A percentile compares a stretch with the other conserved stretches of the same genome.
phyloP scores from a whole-genome alignment of 805 yeast species.

The Candida coquimbonensis region DNA sequence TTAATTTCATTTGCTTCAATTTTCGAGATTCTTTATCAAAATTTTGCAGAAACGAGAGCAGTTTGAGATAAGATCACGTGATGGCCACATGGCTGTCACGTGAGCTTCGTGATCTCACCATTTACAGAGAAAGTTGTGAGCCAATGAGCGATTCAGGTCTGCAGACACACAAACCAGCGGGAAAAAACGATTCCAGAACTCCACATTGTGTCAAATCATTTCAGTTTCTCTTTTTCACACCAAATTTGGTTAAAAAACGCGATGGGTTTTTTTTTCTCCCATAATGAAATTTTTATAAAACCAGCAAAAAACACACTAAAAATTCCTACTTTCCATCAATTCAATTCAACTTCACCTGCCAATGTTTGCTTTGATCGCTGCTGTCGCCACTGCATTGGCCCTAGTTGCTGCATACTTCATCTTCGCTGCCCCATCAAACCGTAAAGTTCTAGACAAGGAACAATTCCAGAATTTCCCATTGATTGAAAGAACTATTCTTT shows the following conservation, averaged over 20 bases:
- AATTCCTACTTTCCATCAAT: too few relatives aligned
- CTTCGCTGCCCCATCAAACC: conserved; percentile 2
- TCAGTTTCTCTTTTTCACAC: too few relatives aligned
- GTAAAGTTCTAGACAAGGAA: conserved; percentile 50
- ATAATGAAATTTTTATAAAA: too few relatives aligned
- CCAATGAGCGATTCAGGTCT: too few relatives aligned
- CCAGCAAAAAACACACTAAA: too few relatives aligned
- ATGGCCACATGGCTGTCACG: neutral
- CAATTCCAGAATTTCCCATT: conserved; percentile 74
- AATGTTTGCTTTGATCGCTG: conserved; percentile 5
- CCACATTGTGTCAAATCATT: neutral
- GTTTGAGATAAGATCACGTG: conserved; percentile 7
- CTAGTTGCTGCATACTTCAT: conserved; percentile 8
- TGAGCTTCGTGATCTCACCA: too few relatives aligned
- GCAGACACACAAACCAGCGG: neutral
- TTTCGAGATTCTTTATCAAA: too few relatives aligned
- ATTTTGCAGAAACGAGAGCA: neutral
- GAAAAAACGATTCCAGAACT: neutral
- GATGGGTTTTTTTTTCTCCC: too few relatives aligned
- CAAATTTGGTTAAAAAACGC: too few relatives aligned
- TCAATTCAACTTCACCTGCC: neutral
- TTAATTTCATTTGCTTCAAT: neutral
- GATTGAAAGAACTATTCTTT: conserved; percentile 63
- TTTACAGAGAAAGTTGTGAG: too few relatives aligned
- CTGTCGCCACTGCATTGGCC: conserved; percentile 10